Conservation (phyloP, 2,329 filamentous ascomycete genomes). For the Aspergillus fructus region DNA sequence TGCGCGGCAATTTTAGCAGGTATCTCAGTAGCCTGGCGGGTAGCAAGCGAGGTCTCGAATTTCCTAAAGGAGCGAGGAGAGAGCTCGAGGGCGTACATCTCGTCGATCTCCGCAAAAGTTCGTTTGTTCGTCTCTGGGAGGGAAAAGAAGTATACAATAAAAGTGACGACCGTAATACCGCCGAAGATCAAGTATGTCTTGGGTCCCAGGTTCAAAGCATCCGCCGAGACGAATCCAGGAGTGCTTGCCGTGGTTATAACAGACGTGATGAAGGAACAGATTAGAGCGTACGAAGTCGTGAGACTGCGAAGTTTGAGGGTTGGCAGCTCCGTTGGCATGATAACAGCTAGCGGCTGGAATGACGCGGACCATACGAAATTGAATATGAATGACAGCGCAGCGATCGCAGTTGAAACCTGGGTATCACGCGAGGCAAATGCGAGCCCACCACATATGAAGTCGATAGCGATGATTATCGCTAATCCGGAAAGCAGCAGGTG, state of each 20-base stretch:
- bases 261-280: neutral
- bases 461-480: neutral
- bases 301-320: neutral
- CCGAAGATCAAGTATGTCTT: neutral
- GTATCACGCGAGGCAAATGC: neutral
- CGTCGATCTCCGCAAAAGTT: neutral
- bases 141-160: neutral
- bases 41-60: too few relatives aligned
- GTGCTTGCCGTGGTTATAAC: neutral
- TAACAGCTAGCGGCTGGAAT: neutral
- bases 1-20: too few relatives aligned
- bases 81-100: neutral
- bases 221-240: neutral
- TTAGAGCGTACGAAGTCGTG: neutral
- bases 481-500: neutral
- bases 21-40: too few relatives aligned
- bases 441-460: neutral
- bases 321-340: neutral
- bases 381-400: neutral
- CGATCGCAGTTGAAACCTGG: neutral
- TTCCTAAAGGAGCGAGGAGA: too few relatives aligned
- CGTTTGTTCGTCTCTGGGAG: neutral
- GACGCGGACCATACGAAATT: neutral
- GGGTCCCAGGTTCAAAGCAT: neutral
- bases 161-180: neutral